These are phyloP conservation scores for Kwoniella shandongensis DNA, from an alignment of 768 basidiomycete species.

Conservation along the genomic window DNA sequence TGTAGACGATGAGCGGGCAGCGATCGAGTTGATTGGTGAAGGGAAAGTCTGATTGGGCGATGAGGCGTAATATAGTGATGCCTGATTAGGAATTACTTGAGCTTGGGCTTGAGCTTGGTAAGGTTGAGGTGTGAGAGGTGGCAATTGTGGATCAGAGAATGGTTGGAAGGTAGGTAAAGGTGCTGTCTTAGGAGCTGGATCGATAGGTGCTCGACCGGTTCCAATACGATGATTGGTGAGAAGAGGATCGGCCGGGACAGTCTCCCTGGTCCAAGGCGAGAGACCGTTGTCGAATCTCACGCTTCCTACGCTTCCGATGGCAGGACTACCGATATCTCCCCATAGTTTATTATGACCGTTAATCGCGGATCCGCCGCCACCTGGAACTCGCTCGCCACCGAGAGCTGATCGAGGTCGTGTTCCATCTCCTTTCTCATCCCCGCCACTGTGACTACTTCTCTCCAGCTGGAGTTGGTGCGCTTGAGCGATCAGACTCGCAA, in stretches of 20 bases:
- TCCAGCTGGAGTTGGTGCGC: conserved; percentile 14
- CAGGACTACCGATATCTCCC: too few relatives aligned
- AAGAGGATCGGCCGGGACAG: background rate
- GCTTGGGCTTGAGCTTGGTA: background rate
- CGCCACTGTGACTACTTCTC: background rate
- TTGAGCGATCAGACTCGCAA: conserved; percentile 10
- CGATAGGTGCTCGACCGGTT: background rate
- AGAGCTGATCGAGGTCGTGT: background rate
- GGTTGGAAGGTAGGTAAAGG: conserved; percentile 19
- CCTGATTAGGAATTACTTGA: background rate
- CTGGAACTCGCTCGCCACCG: too few relatives aligned
- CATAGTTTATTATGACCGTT: too few relatives aligned
- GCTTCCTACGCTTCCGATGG: too few relatives aligned
- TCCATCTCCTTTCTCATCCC: background rate
- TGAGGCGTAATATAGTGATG: background rate
- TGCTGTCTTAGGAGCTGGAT: conserved; percentile 8
- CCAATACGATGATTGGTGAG: background rate
- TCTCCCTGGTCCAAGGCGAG: background rate
- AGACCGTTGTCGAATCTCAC: conserved; percentile 2
- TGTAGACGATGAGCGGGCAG: too few relatives aligned
- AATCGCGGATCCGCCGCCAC: too few relatives aligned
- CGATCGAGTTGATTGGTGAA: background rate
- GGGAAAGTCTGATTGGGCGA: background rate
- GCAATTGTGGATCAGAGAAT: conserved; percentile 9
- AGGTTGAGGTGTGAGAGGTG: background rate